Evolutionary conservation across 768 basidiomycete genomes (phyloP).

Genomic region (Rhizopogon salebrosus): DNA sequence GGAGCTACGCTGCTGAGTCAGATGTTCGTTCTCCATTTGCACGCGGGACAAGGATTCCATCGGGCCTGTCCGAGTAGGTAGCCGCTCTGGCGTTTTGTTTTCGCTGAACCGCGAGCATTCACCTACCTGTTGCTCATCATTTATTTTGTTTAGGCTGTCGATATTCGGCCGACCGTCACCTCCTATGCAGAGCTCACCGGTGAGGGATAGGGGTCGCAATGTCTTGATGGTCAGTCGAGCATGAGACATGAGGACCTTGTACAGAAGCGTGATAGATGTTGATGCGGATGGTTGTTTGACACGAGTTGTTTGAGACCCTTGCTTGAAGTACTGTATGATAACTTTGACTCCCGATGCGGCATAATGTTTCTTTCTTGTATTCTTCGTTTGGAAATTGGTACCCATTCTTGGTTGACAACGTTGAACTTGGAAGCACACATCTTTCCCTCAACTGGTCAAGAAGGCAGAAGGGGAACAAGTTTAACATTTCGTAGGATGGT

Average conservation of each 20-base stretch:
- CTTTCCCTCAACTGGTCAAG: not conserved
- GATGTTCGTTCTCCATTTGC: slow-evolving; percentile 27
- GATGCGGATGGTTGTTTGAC: not conserved
- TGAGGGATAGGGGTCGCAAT: not conserved
- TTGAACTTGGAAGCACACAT: not conserved
- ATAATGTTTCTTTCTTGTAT: not conserved
- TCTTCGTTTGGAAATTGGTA: not conserved
- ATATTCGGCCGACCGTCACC: slow-evolving; percentile 23
- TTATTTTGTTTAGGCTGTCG: not conserved
- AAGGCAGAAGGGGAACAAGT: not conserved
- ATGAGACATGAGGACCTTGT: not conserved
- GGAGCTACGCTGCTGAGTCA: slow-evolving; percentile 6
- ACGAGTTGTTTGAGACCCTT: not conserved
- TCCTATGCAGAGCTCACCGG: not conserved
- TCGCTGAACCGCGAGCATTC: not conserved
- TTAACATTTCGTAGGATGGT: not conserved
- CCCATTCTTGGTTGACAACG: not conserved
- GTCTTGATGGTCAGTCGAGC: not conserved
- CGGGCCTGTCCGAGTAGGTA: slow-evolving; percentile 17
- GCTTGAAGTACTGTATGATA: not conserved
- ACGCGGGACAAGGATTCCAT: slow-evolving; percentile 19
- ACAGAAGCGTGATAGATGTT: not conserved
- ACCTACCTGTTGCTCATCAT: not conserved
- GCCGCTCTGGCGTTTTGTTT: not conserved
- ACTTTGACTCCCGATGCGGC: not conserved